Evolutionary conservation across 257 asterid species (phyloP).

Genomic region (Solanum corneliomulleri): DNA sequence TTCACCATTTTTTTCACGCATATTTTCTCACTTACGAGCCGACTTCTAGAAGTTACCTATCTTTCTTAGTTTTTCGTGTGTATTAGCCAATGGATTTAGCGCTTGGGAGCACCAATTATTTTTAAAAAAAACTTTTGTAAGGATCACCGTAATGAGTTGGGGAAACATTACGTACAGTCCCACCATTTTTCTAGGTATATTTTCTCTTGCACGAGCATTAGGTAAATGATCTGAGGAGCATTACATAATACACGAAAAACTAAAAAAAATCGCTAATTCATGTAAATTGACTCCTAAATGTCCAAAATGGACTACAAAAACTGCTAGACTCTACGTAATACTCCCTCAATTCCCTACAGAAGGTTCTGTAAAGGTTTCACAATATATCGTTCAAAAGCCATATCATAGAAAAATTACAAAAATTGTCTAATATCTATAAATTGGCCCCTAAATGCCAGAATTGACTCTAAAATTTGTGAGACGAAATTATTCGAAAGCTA

Average conservation of each 20-base stretch:
- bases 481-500: neutral
- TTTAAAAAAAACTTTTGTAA: too few species aligned
- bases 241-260: neutral
- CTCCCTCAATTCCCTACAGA: neutral
- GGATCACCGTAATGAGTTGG: neutral
- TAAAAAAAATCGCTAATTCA: neutral
- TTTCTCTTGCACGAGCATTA: too few species aligned
- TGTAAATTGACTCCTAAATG: neutral
- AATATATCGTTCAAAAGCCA: fast-evolving
- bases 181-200: too few species aligned
- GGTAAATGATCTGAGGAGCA: neutral
- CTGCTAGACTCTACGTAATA: neutral
- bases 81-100: too few species aligned
- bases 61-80: neutral
- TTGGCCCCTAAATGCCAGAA: neutral
- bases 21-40: neutral
- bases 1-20: neutral
- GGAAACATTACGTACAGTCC: too few species aligned
- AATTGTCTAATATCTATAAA: neutral
- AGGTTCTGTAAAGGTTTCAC: neutral
- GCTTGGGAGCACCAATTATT: neutral
- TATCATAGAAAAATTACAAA: neutral
- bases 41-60: too few species aligned
- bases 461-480: neutral
- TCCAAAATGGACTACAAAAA: neutral